Evolutionary conservation across 1,139 yeast genomes (phyloP).

Genomic region (Zygoascus hellenicus): DNA sequence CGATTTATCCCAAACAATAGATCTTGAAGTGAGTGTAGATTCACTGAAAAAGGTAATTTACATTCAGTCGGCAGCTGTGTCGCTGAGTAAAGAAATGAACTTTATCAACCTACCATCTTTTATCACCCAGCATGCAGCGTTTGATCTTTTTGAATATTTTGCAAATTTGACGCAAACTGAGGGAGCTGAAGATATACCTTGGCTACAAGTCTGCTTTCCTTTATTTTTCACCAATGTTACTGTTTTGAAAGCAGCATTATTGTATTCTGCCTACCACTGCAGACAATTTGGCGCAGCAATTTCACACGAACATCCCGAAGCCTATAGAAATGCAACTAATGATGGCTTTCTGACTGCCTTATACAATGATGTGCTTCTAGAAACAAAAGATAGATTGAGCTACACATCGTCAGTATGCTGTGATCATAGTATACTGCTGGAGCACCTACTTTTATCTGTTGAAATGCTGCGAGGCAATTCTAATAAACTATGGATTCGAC

Average conservation of each 20-base stretch:
- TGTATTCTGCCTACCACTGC: slow-evolving; percentile 4
- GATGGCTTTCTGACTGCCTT: not conserved
- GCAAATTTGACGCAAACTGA: not conserved
- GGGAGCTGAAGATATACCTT: not conserved
- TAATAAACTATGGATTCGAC: not conserved
- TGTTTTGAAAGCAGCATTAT: not conserved
- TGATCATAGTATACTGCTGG: slow-evolving; percentile 2
- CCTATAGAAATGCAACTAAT: not conserved
- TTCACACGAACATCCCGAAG: not conserved
- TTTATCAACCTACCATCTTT: slow-evolving; percentile 5
- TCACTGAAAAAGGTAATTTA: not conserved
- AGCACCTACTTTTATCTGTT: slow-evolving; percentile 1
- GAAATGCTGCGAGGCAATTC: not conserved
- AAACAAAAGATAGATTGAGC: slow-evolving; percentile 1
- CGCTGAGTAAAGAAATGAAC: not conserved
- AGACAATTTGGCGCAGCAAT: not conserved
- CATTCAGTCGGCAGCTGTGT: slow-evolving; percentile 4
- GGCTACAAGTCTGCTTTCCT: slow-evolving; percentile 5
- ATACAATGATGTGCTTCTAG: slow-evolving; percentile 4
- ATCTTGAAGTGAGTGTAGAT: not conserved
- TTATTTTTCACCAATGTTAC: slow-evolving; percentile 6
- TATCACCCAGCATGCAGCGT: not conserved
- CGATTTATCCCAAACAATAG: not conserved
- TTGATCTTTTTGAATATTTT: slow-evolving; percentile 3
- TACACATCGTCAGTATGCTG: slow-evolving; percentile 6